These are phyloP conservation scores for Cryphonectria radicalis DNA, from an alignment of 2,329 filamentous ascomycete genomes.

Conservation along the genomic window DNA sequence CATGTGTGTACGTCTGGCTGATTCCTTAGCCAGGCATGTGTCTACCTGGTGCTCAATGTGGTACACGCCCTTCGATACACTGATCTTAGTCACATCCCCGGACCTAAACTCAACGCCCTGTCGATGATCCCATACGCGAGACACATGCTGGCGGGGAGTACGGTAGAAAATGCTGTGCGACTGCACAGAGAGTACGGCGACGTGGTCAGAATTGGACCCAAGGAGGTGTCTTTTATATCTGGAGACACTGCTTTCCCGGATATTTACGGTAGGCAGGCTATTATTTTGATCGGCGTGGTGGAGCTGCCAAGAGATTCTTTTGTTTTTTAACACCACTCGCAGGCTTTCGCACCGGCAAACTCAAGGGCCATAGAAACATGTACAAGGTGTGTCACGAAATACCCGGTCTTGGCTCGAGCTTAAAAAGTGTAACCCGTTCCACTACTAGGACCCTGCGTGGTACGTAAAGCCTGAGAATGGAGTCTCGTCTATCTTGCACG, in stretches of 20 bases:
- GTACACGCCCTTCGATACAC: neutral
- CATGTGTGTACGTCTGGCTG: neutral
- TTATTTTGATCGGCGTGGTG: neutral
- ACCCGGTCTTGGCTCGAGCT: neutral
- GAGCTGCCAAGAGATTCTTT: neutral
- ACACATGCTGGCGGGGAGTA: conserved; percentile 2
- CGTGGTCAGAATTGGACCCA: neutral
- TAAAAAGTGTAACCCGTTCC: neutral
- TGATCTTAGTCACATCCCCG: neutral
- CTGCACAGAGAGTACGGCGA: neutral
- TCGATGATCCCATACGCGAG: neutral
- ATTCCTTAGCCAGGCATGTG: neutral
- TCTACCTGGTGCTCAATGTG: neutral
- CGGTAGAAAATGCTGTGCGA: neutral
- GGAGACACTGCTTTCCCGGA: conserved; percentile 2
- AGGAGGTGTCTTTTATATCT: neutral
- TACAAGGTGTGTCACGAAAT: neutral
- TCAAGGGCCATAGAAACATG: neutral
- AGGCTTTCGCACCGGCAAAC: conserved; percentile 1
- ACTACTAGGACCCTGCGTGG: neutral
- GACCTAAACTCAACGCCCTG: neutral
- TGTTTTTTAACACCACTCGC: neutral
- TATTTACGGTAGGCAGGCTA: neutral
- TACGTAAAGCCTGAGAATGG: neutral
- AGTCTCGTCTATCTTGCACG: neutral